A percentile compares a stretch with the other conserved stretches of the same genome.
Evolutionary conservation across 148 eudicot genomes (phyloP).

Genomic region (Oxyria digyna): DNA sequence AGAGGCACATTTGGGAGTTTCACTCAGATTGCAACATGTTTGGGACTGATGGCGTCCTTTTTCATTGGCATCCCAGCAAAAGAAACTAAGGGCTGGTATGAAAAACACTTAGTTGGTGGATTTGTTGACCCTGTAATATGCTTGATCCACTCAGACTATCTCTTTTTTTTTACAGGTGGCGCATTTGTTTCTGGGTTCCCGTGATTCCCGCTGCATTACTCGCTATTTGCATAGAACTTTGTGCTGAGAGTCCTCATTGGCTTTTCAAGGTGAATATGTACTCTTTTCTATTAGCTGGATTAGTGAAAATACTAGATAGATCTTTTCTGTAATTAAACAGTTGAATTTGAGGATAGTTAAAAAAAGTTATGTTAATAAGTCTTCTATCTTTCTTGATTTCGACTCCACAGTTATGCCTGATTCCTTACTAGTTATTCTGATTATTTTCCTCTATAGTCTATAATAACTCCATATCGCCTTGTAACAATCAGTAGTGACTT

Average conservation of each 20-base stretch:
- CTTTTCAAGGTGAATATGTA: conserved; percentile 50
- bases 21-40: conserved; percentile 76
- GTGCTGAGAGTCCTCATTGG: conserved; percentile 95
- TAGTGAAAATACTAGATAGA: background rate
- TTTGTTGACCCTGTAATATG: background rate
- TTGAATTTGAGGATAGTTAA: background rate
- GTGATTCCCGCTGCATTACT: conserved; percentile 68
- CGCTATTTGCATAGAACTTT: conserved; percentile 56
- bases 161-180: conserved; percentile 50
- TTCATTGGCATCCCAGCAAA: conserved; percentile 74
- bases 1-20: conserved; percentile 95
- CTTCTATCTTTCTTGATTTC: background rate
- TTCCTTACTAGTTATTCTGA: background rate
- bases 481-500: background rate
- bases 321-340: background rate
- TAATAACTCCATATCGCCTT: background rate
- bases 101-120: conserved; percentile 4
- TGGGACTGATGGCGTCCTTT: conserved; percentile 65
- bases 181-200: conserved; percentile 85
- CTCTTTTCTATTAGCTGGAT: background rate
- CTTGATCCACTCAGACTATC: conserved; percentile 4
- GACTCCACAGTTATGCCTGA: background rate
- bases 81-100: conserved; percentile 60
- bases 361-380: background rate
- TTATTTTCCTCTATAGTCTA: background rate